Percentiles rank a stretch among this genome's conserved stretches.
Conservation (phyloP, 2,329 filamentous ascomycete genomes). For the Tolypocladium inflatum region DNA sequence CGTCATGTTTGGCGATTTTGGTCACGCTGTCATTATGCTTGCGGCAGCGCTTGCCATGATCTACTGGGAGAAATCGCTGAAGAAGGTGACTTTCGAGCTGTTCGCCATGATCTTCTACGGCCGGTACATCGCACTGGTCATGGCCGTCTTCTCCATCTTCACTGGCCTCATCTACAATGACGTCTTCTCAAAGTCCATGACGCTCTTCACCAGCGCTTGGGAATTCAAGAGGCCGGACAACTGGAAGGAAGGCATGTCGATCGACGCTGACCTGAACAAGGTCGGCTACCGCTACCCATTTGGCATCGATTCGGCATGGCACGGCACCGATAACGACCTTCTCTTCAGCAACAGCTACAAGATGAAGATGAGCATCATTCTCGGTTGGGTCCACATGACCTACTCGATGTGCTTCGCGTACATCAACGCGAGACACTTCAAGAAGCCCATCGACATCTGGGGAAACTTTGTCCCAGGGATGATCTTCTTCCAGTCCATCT, state of each 20-base stretch:
- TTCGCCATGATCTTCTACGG: conserved; percentile 99
- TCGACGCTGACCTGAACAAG: conserved; percentile 57
- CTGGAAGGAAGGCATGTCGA: conserved; percentile 54
- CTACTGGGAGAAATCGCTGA: conserved; percentile 86
- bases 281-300: conserved; percentile 84
- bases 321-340: conserved; percentile 87
- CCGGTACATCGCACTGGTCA: conserved; percentile 96
- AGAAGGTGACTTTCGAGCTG: conserved; percentile 87
- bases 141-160: conserved; percentile 95
- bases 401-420: conserved; percentile 91
- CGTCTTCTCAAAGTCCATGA: conserved; percentile 87
- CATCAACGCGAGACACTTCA: conserved; percentile 91
- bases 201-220: conserved; percentile 85
- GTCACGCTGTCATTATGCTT: conserved; percentile 86
- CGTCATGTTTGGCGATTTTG: conserved; percentile 99
- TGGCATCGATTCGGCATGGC: conserved; percentile 93
- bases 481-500: conserved; percentile 99
- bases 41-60: conserved; percentile 83
- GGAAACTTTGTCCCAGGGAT: conserved; percentile 96
- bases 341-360: conserved; percentile 98
- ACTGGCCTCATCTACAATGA: conserved; percentile 98
- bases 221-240: conserved; percentile 59
- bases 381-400: conserved; percentile 98
- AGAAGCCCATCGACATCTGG: conserved; percentile 89
- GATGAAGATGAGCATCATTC: conserved; percentile 98